These are phyloP conservation scores for Ceratocystis papillata DNA, from an alignment of 2,329 filamentous ascomycete species.

Conservation along the genomic window DNA sequence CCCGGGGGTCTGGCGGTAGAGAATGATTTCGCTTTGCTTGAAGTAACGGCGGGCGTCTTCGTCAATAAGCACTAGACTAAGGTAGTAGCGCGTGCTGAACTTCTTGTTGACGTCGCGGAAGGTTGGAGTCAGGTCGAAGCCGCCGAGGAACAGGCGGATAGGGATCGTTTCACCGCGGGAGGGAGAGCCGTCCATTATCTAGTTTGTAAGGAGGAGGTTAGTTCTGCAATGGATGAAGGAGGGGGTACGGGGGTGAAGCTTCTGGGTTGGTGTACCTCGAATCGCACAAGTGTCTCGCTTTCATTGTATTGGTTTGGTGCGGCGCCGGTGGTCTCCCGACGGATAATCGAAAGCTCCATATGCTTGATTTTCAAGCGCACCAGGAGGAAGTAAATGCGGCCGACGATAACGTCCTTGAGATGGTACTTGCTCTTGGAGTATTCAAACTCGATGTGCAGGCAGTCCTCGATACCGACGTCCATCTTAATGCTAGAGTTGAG, in stretches of 20 bases:
- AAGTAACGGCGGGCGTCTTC: constrained; percentile 97
- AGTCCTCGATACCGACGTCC: constrained; percentile 99
- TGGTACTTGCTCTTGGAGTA: constrained; percentile 99
- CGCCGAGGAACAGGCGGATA: constrained; percentile 90
- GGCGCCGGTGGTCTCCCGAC: constrained; percentile 88
- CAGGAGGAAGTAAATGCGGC: constrained; percentile 93
- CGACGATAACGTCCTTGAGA: constrained; percentile 96
- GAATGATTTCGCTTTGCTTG: constrained; percentile 97
- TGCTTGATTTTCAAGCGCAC: constrained; percentile 99
- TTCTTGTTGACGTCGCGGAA: constrained; percentile 99
- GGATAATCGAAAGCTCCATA: constrained; percentile 97
- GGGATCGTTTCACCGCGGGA: constrained; percentile 91
- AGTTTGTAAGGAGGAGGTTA: not conserved
- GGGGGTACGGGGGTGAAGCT: constrained; percentile 13
- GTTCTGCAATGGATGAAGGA: not conserved
- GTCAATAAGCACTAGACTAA: constrained; percentile 89
- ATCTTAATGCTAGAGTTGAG: constrained; percentile 99
- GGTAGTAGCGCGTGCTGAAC: constrained; percentile 95
- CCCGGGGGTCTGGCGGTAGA: constrained; percentile 72
- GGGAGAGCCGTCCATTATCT: constrained; percentile 99
- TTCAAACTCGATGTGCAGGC: constrained; percentile 97
- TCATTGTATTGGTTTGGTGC: constrained; percentile 99
- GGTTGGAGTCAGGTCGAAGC: constrained; percentile 93
- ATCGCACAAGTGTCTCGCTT: constrained; percentile 92
- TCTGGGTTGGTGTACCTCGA: constrained; percentile 52